Percentiles rank a stretch among this genome's conserved stretches.
Conservation (phyloP, 768 basidiomycete species). For the Hydnum rufescens region DNA sequence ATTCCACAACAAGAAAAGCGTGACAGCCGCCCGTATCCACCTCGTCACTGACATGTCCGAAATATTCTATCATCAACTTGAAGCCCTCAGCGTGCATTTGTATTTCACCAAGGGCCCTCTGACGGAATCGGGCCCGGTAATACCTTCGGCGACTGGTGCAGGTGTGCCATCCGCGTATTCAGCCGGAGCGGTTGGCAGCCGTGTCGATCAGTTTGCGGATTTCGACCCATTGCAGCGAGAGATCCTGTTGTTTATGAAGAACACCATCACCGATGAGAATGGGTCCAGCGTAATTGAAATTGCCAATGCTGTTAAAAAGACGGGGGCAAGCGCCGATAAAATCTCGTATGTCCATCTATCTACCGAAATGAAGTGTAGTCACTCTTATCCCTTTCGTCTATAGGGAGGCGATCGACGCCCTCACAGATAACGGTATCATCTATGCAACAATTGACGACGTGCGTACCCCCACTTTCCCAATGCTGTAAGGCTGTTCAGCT, state of each 20-base stretch:
- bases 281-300: neutral
- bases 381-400: neutral
- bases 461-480: neutral
- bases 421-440: neutral
- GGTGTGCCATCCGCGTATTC: neutral
- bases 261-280: neutral
- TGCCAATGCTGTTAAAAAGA: neutral
- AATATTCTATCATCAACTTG: constrained; percentile 61
- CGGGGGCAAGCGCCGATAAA: neutral
- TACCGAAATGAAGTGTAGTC: neutral
- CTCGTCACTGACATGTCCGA: constrained; percentile 52
- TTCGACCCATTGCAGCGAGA: neutral
- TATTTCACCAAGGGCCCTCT: constrained; percentile 40
- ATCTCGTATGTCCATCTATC: neutral
- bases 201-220: neutral
- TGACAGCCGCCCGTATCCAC: constrained; percentile 61
- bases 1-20: constrained; percentile 62
- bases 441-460: neutral
- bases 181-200: neutral
- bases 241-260: neutral
- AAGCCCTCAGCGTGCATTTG: constrained; percentile 49
- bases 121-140: neutral
- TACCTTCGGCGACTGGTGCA: neutral
- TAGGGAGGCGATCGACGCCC: neutral
- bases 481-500: too few species aligned